Evolutionary conservation across 139 green algal species (phyloP).

Genomic region (Penium margaritaceum): DNA sequence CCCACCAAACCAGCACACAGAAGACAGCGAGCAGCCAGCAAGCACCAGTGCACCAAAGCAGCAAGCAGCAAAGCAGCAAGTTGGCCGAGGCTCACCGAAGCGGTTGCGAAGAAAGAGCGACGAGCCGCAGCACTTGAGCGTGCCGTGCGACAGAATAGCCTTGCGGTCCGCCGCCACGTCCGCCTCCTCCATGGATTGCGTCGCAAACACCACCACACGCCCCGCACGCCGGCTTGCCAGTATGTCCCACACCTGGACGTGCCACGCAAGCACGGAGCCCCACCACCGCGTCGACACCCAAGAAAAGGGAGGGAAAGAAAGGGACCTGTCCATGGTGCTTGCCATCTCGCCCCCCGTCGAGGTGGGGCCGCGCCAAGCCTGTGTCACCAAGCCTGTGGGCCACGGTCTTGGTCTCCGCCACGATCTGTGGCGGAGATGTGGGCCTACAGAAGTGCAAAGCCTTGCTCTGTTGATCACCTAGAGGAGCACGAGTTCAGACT

Average conservation of each 20-base stretch:
- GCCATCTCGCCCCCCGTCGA: not conserved
- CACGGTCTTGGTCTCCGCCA: no score
- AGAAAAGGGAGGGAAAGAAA: not conserved
- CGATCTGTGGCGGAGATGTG: not conserved
- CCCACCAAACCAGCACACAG: no score
- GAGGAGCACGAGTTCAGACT: no score
- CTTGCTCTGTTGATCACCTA: no score
- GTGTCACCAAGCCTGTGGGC: no score
- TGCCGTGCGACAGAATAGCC: constrained; percentile 66
- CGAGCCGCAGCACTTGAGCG: constrained; percentile 61
- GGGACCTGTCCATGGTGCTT: not conserved
- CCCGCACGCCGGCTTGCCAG: constrained; percentile 9
- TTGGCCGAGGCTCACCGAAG: constrained; percentile 22
- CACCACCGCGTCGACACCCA: not conserved
- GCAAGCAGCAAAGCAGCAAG: not conserved
- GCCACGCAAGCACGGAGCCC: not conserved
- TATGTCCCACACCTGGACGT: constrained; percentile 32
- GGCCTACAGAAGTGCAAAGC: no score
- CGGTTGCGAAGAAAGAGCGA: constrained; percentile 65
- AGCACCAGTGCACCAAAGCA: not conserved
- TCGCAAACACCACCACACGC: constrained; percentile 79
- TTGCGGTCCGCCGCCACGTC: constrained; percentile 72
- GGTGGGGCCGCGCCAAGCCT: not conserved
- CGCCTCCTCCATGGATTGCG: constrained; percentile 67
- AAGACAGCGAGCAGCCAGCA: not conserved